Conservation (phyloP, 345 rosid genomes). For the Populus pruinosa region DNA sequence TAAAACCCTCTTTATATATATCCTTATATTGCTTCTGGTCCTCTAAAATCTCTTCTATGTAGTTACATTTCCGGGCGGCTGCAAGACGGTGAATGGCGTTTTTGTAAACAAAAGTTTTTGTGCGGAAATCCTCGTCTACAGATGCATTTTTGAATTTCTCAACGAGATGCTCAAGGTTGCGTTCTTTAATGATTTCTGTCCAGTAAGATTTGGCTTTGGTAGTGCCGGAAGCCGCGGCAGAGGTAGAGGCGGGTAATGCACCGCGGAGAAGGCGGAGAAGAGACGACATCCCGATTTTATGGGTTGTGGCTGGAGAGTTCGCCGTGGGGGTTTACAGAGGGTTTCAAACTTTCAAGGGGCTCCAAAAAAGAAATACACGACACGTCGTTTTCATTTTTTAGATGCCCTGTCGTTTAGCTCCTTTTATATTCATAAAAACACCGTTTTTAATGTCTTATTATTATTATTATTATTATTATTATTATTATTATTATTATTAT, state of each 20-base stretch:
- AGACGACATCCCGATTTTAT: neutral
- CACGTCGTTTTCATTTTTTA: neutral
- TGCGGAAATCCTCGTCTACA: constrained; percentile 48
- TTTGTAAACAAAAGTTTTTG: constrained; percentile 39
- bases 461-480: too few species aligned
- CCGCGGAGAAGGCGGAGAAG: constrained; percentile 5
- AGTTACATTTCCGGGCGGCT: constrained; percentile 35
- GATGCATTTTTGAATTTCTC: constrained; percentile 58
- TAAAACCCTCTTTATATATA: constrained; percentile 61
- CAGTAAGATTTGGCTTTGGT: constrained; percentile 19
- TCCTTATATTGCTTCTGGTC: constrained; percentile 61
- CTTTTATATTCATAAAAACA: too few species aligned
- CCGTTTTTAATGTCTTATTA: too few species aligned
- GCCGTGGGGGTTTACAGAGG: neutral
- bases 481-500: too few species aligned
- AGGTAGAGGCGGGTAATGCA: neutral
- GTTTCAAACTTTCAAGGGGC: neutral
- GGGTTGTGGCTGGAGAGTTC: neutral
- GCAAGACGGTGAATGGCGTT: constrained; percentile 61
- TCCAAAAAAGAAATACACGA: neutral
- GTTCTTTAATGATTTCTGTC: constrained; percentile 38
- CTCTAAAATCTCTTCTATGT: constrained; percentile 61
- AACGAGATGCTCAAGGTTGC: constrained; percentile 50
- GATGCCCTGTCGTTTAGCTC: neutral
- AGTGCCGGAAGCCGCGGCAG: neutral